Base-by-base conservation (phyloP, 192 early-diverging fungal species). In the Cetraspora pellucida region DNA sequence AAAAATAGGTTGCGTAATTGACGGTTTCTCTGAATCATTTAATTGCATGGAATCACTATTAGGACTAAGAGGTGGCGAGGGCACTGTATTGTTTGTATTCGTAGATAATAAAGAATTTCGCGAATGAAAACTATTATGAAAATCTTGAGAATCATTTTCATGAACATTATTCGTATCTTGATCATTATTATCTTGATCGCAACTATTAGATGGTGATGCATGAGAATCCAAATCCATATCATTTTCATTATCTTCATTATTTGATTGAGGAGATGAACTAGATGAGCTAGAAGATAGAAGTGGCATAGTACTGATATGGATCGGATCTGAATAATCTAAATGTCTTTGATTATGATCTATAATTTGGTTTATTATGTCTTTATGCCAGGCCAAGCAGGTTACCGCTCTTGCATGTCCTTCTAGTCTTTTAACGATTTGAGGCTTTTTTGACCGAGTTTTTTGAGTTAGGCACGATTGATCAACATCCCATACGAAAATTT, bases 361-460 rank as follows among this genome's bases (percentile, higher is more conserved):
- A 17, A 65, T 25, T 30, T 65, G 63, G 17, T 44, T 27, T 30
- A 19, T 30, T 10, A 65, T 43, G 43, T 65, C 63, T 65, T 65
- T 65, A 65, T 65, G 31, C 63, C 63, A 71, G n/a, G 68, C n/a
- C 13, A 71, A 28, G 25, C 68, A 52, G 23, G 68, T 71, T 23
- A 71, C 23, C 21, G 68, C 68, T 50, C 50, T 71, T 10, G 50
- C 50, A 71, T 71, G 46, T 8, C 68, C 68, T 47, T 54, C 47
- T 27, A 71, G 19, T 9, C 49, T 27, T 28, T 54, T 19, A 19
- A 52, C 5, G 27, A 71, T 71, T 30, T 50, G 46, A 47, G 68
- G 68, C 30, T 71, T 71, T 25, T 21, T 71, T 46, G 21, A 7
- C 30, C 46, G 17, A 25, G 46, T 10, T 31, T 6, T 6, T 28